Percentiles rank a stretch among this genome's conserved stretches.
These are phyloP conservation scores for Coniochaeta pulveracea DNA, from an alignment of 2,329 filamentous ascomycete species.

Conservation along the genomic window DNA sequence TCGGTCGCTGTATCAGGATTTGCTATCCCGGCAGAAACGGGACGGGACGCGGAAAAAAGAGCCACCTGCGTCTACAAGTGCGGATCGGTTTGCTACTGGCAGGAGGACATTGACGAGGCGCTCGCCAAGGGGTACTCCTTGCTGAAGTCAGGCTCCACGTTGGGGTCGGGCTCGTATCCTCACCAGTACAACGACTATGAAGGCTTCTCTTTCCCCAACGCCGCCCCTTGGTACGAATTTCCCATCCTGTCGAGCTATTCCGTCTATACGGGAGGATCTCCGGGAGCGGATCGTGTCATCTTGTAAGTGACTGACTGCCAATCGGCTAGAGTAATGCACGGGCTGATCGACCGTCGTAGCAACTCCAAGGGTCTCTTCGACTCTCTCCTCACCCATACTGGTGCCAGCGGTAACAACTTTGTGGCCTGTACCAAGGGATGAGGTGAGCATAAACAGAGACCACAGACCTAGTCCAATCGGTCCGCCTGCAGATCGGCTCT, in stretches of 20 bases:
- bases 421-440: slow-evolving; percentile 34
- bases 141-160: slow-evolving; percentile 13
- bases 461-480: too few species aligned
- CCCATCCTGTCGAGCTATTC: slow-evolving; percentile 23
- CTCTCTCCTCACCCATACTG: slow-evolving; percentile 53
- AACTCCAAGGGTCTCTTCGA: slow-evolving; percentile 41
- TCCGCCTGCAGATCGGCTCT: too few species aligned
- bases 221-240: slow-evolving; percentile 29
- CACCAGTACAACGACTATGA: slow-evolving; percentile 32
- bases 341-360: too few species aligned
- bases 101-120: slow-evolving; percentile 20
- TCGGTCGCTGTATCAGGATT: slow-evolving; percentile 9
- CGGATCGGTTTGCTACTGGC: slow-evolving; percentile 23
- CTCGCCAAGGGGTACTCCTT: slow-evolving; percentile 21
- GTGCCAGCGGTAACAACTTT: slow-evolving; percentile 51
- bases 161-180: slow-evolving; percentile 23
- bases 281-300: slow-evolving; percentile 51
- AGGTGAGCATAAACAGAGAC: too few species aligned
- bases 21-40: too few species aligned
- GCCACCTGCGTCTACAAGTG: slow-evolving; percentile 22
- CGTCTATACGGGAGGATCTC: slow-evolving; percentile 37
- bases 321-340: too few species aligned
- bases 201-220: slow-evolving; percentile 27
- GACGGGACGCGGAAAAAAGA: slow-evolving; percentile 8
- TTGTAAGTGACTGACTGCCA: too few species aligned